Conservation (phyloP, 1,284 basidiomycete species). For the Moesziomyces aphidis region DNA sequence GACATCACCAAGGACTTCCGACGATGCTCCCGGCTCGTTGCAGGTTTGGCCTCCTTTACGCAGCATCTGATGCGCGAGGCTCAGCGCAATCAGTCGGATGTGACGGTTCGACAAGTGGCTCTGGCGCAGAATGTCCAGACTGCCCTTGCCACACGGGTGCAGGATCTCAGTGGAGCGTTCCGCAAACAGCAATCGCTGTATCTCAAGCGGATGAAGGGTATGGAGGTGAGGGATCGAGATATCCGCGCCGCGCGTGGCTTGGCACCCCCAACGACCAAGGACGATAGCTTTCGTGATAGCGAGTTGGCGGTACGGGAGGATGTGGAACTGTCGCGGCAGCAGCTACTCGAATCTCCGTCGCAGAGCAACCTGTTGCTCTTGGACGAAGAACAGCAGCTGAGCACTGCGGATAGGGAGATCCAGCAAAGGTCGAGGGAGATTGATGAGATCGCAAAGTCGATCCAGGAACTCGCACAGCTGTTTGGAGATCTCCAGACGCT, state of each 20-base stretch:
- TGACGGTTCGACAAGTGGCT: constrained; percentile 54
- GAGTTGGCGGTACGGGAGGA: constrained; percentile 61
- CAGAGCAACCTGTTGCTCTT: constrained; percentile 24
- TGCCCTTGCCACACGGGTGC: constrained; percentile 91
- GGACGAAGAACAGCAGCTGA: constrained; percentile 8
- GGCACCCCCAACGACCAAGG: constrained; percentile 7
- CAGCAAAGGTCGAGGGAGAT: constrained; percentile 76
- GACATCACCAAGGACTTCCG: constrained; percentile 78
- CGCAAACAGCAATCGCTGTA: constrained; percentile 97
- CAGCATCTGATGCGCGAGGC: constrained; percentile 72
- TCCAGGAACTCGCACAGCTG: constrained; percentile 88
- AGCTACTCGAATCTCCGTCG: constrained; percentile 3
- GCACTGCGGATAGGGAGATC: constrained; percentile 37
- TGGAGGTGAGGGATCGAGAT: constrained; percentile 59
- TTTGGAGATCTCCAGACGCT: constrained; percentile 93
- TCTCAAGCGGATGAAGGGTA: constrained; percentile 85
- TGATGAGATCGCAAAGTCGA: constrained; percentile 90
- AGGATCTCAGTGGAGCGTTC: constrained; percentile 91
- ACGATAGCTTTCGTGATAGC: constrained; percentile 34
- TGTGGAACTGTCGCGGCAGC: constrained; percentile 49
- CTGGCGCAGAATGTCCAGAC: constrained; percentile 95
- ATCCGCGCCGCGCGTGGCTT: constrained; percentile 39
- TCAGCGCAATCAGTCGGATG: constrained; percentile 59
- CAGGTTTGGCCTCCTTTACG: constrained; percentile 51
- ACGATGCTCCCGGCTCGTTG: constrained; percentile 49